Base-by-base conservation (phyloP, 202 grass and related monocot genomes). In the Eragrostis tef region DNA sequence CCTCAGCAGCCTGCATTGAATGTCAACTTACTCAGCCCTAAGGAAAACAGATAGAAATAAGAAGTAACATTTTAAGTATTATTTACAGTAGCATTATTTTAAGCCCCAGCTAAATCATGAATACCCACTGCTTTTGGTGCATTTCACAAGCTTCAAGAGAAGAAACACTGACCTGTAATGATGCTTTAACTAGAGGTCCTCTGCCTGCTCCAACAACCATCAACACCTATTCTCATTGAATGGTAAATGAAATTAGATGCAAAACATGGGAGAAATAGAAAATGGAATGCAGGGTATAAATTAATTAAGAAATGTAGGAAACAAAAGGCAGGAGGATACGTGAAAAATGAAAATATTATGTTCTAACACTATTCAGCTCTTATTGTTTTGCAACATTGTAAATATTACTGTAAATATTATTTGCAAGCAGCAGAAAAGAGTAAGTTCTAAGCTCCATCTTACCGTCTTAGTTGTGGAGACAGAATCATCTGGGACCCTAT, bases 181-280 rank as follows among this genome's bases (percentile, higher is more conserved):
- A 96, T 45, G 91, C 97, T 85, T 91, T 86, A 73, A 99, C 97
- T 81, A 99, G 83, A 90, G 97, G 97, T 71, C 97, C 97, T 79
- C 97, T 84, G 89, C 93, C 97, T 72, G 97, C 97, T 75, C 97
- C 97, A 73, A 96, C 97, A 84, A 99, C 97, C 97, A 99, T 96
- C 70, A 99, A 75, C 24, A 99, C 93, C 97, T 99, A 82, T 77
- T 39, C 93, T 88, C 84, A 73, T 70, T 60, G 79, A 85, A 83
- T 48, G 59, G 45, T 1, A 19, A 74, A 81, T 56, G 53, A 87
- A 72, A 19, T 67, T 73, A 80, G 56, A 64, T 48, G n/a, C 20
- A 21, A 80, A 43, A 85, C 17, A 52, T 24, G 71, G 47, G 11
- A 84, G 21, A 82, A 61, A 11, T 57, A 39, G 4, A 34, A 9